Evolutionary conservation across 192 early-diverging fungal species (phyloP), one percentile per base, ranked within the genome.

Genomic region (Rhizophagus prolifer): DNA sequence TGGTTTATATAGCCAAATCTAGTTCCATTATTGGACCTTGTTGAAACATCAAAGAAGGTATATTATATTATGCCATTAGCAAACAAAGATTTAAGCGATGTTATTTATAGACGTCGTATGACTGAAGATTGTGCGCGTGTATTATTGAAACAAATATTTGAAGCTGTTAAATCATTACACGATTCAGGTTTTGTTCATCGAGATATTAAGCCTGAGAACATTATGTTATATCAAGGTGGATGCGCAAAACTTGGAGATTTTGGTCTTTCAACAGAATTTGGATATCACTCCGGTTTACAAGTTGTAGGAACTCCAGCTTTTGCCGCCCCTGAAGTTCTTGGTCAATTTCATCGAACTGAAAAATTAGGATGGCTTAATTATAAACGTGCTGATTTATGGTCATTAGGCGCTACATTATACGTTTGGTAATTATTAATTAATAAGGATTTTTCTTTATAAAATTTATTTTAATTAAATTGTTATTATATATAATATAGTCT

Each of bases 361-460:
- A 61, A 58, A 38, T 59, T 41, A 8, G 72, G 58, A 38, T 74
- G 72, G 72, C 38, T 74, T n/a, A 74, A 74, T 74, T 74, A 74
- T 41, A 74, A 74, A 58, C 72, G 72, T 25, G 72, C 72, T 62
- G 72, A 74, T 60, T 19, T 74, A 28, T 74, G 72, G 72, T 74
- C 72, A 44, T 61, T 74, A 10, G 72, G 72, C 1, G 72, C 72
- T 0, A 74, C 72, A 36, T 70, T 70, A 47, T 70, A 70, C n/a
- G 68, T 70, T 26, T 70, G 68, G 68, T 70, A 46, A 70, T 3
- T 47, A 25, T 26, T 23, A 38, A 38, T 38, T 12, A n/a, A 34
- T 70, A 19, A 65, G 19, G 5, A 26, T 16, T 26, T 26, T 30
- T 65, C 9, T 34, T 10, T 36, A 13, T 26, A 26, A 64, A 12